Percentiles rank a stretch among this genome's conserved stretches.
Evolutionary conservation across 2,329 filamentous ascomycete species (phyloP).

Genomic region (Trichoderma arundinaceum): DNA sequence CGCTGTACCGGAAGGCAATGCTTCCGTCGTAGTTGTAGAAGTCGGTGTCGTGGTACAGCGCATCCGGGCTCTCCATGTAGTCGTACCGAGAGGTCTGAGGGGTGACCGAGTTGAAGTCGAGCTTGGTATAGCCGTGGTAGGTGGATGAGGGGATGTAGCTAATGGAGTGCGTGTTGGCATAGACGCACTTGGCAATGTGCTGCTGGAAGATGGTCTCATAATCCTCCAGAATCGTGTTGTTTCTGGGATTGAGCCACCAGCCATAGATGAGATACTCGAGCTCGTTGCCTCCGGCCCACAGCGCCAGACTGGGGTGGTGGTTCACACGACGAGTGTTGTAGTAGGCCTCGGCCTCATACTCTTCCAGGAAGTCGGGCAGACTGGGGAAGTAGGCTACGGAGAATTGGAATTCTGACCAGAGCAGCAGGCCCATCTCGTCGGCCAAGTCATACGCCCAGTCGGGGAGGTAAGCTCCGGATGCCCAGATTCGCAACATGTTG

Average conservation of each 20-base stretch:
- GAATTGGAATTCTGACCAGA: constrained; percentile 70
- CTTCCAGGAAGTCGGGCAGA: constrained; percentile 58
- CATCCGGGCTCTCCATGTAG: constrained; percentile 55
- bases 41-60: constrained; percentile 65
- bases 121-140: constrained; percentile 59
- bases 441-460: constrained; percentile 68
- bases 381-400: constrained; percentile 65
- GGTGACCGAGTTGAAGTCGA: constrained; percentile 57
- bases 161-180: constrained; percentile 64
- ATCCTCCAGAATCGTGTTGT: constrained; percentile 47
- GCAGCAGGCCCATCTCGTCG: constrained; percentile 63
- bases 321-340: constrained; percentile 66
- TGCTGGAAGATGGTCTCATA: constrained; percentile 65
- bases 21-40: constrained; percentile 63
- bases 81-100: constrained; percentile 64
- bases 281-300: constrained; percentile 64
- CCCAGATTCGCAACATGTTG: constrained; percentile 69
- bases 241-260: constrained; percentile 49
- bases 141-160: constrained; percentile 67
- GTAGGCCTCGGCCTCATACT: constrained; percentile 58
- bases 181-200: constrained; percentile 60
- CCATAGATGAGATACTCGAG: constrained; percentile 59
- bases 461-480: constrained; percentile 63
- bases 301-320: constrained; percentile 61
- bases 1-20: constrained; percentile 57